These are phyloP conservation scores for Torrubiellomyces zombiae DNA, from an alignment of 2,329 filamentous ascomycete species.

Conservation along the genomic window DNA sequence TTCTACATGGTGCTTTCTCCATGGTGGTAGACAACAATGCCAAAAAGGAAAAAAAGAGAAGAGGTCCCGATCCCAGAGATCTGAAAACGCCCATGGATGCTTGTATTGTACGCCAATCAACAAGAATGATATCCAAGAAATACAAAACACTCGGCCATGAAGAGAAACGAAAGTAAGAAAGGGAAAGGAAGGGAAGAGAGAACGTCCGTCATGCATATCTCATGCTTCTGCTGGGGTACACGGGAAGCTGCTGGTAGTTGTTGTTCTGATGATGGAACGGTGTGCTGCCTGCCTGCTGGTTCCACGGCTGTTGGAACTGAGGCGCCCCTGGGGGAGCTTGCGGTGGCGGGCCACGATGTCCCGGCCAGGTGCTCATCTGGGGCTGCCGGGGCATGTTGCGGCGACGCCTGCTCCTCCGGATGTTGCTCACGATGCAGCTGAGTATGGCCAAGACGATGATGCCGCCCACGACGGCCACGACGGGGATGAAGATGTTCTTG, in stretches of 20 bases:
- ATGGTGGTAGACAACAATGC: no score
- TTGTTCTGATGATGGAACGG: no score
- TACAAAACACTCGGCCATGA: no score
- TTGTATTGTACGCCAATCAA: no score
- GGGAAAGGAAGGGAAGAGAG: not conserved
- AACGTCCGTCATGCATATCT: conserved; percentile 13
- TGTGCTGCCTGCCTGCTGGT: not conserved
- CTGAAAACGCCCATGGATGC: no score
- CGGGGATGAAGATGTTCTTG: conserved; percentile 66
- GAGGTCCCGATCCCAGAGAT: no score
- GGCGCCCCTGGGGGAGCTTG: no score
- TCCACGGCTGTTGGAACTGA: conserved; percentile 2
- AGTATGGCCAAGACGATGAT: conserved; percentile 53
- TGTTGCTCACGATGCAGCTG: conserved; percentile 43
- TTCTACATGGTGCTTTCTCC: no score
- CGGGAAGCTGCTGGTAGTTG: no score
- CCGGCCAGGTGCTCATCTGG: conserved; percentile 12
- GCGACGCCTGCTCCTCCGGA: conserved; percentile 11
- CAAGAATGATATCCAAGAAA: not conserved
- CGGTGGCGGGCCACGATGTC: no score
- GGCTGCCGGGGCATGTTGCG: conserved; percentile 11
- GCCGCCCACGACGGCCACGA: conserved; percentile 54
- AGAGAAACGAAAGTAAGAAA: no score
- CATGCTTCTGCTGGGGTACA: conserved; percentile 7
- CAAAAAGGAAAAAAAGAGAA: no score